Evolutionary conservation across 1,284 basidiomycete species (phyloP).

Genomic region (Gymnopus androsaceus): DNA sequence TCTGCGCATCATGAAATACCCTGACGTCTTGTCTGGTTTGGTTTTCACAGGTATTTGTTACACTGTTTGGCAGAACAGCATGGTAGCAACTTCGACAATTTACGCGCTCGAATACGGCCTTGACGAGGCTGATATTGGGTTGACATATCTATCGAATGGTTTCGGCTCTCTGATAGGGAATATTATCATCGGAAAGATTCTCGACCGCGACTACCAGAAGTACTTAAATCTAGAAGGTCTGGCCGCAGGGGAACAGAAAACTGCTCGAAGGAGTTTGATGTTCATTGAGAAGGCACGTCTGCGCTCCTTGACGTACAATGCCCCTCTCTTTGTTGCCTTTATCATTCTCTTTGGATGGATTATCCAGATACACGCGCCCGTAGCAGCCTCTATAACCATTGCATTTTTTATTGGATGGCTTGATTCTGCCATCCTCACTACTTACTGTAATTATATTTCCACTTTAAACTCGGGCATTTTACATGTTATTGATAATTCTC

Average conservation of each 20-base stretch:
- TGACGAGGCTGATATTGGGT: conserved; percentile 5
- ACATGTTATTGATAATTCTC: background rate
- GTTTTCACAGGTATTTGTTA: conserved; percentile 7
- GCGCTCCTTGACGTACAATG: background rate
- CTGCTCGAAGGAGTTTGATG: background rate
- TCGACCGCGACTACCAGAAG: conserved; percentile 8
- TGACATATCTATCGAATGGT: conserved; percentile 12
- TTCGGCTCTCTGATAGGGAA: conserved; percentile 8
- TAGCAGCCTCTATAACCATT: conserved; percentile 1
- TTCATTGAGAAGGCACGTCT: conserved; percentile 10
- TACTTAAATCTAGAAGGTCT: background rate
- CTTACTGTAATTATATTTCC: background rate
- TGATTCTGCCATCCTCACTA: background rate
- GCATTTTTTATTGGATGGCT: conserved; percentile 11
- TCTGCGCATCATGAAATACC: background rate
- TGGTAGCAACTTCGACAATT: conserved; percentile 8
- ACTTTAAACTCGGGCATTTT: background rate
- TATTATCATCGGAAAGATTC: background rate
- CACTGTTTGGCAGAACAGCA: conserved; percentile 11
- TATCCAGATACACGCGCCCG: background rate
- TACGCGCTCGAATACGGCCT: conserved; percentile 6
- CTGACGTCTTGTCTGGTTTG: conserved; percentile 2
- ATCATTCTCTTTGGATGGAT: conserved; percentile 8
- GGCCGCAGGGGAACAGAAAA: background rate
- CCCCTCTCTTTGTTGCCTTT: conserved; percentile 1